phyloP scores from a whole-genome alignment of 768 basidiomycete genomes.

The Favolaschia claudopus region DNA sequence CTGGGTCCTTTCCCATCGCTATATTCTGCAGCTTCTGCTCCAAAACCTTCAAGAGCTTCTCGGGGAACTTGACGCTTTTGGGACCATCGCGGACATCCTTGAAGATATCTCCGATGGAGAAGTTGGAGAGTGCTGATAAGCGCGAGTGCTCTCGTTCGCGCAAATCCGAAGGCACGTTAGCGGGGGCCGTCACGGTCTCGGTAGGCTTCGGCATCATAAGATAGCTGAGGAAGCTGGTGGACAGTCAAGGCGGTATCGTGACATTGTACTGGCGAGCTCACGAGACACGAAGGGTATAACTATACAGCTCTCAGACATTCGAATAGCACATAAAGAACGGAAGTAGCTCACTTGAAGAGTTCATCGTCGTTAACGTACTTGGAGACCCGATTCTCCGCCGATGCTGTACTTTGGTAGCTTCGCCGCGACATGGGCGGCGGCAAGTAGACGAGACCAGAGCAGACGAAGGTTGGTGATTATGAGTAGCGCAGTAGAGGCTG shows the following conservation, averaged over 20 bases:
- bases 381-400: constrained; percentile 76
- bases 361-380: constrained; percentile 87
- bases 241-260: constrained; percentile 11
- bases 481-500: constrained; percentile 18
- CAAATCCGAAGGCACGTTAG: constrained; percentile 37
- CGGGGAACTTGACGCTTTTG: constrained; percentile 92
- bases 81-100: constrained; percentile 80
- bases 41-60: constrained; percentile 90
- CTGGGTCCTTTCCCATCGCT: constrained; percentile 90
- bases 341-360: constrained; percentile 72
- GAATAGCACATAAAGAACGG: constrained; percentile 2
- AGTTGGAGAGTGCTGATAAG: constrained; percentile 72
- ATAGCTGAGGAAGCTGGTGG: constrained; percentile 72
- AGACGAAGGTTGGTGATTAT: not conserved
- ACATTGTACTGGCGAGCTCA: constrained; percentile 49
- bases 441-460: not conserved
- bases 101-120: constrained; percentile 80
- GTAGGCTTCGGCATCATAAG: constrained; percentile 68
- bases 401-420: constrained; percentile 75
- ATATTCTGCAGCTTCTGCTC: constrained; percentile 91
- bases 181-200: constrained; percentile 38
- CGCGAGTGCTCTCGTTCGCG: constrained; percentile 73
- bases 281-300: constrained; percentile 87
- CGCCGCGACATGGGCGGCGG: constrained; percentile 67
- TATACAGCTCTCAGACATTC: constrained; percentile 36